Evolutionary conservation across 1,284 basidiomycete species (phyloP), one percentile per base, ranked within the genome.

Genomic region (Trichosporon faecale): DNA sequence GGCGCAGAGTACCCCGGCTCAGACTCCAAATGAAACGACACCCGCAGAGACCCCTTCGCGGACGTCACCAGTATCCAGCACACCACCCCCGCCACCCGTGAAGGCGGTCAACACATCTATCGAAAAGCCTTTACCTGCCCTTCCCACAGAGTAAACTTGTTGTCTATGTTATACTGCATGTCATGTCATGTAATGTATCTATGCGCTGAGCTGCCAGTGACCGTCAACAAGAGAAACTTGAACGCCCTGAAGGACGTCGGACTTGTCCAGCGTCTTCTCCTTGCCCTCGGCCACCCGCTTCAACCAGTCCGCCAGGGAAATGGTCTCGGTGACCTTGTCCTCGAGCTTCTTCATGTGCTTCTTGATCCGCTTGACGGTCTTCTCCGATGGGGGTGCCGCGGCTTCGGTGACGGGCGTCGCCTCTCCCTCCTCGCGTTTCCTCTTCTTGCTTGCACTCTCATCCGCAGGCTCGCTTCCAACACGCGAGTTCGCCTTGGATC

Each of bases 401-500:
- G 73, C 25, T 25, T 66, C 31, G n/a, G 68, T 25, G 11, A 66
- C 49, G 0, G 70, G 31, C 11, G 67, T 8, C 27, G 33, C 23
- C 11, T 66, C 67, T 9, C 25, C 61, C 27, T 52, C 73, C 14
- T 75, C 76, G 44, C 74, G 70, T 68, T 81, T 81, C 9, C 80
- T 74, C 72, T 80, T 81, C 76, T 82, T 82, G 66, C 64, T 73
- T 14, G 67, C 27, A 5, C 76, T 68, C 68, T 71, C 76, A 63
- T 69, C 68, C 12, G 25, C 65, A 8, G 52, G 16, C 33, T 74
- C 75, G 79, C 66, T 37, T 84, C 82, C 76, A 84, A 68, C 77
- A 79, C 67, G 63, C 18, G 80, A 79, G 70, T 83, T 83, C 25
- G 83, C 83, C 66, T 80, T 79, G 5, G 75, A 60, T 1, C 83